Base-by-base conservation (phyloP, 1,139 yeast genomes). In the Saccharomyces pastorianus region DNA sequence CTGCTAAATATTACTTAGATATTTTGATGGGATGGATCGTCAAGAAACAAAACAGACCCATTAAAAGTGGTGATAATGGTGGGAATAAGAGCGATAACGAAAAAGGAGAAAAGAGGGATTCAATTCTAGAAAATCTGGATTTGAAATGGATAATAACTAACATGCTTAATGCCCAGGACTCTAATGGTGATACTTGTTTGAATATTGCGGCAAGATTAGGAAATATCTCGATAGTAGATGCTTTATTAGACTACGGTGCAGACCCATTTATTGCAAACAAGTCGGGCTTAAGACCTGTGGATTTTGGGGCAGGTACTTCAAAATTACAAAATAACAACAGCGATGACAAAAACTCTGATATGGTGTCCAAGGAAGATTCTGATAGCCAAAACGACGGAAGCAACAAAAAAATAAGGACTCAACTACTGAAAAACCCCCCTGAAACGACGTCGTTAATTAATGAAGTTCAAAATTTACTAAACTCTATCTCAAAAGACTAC, bases 191-290 rank as follows among this genome's bases (percentile, higher is more conserved):
- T 65, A 89, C 96, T 0, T 83, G 93, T 53, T 74, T 93, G 56
- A 96, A 91, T 68, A 81, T 90, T 56, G 97, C 98, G 0, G 95
- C 96, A 0, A 84, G 96, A 64, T 79, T 85, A 51, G 97, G 96
- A 31, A 85, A 87, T 62, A 82, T 80, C 59, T 84, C 91, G 71
- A 83, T 93, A 57, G 87, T 89, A 23, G 89, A 86, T 57, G 83
- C 89, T 53, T 76, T 93, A 53, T 68, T 93, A 25, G 95, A 86
- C 60, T 83, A 93, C 49, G 93, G 95, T 32, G 98, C 98, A 1
- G 95, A 90, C 65, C 81, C 88, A 2, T 76, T 77, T 46, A 75
- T 88, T 48, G 80, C 90, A 4, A 95, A 93, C 67, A 85, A 88
- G 53, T 85, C 91, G 5, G 96, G 96, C 0, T 77, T 90, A 34